Conservation (phyloP, 257 asterid genomes). For the Fraxinus cuspidata region DNA sequence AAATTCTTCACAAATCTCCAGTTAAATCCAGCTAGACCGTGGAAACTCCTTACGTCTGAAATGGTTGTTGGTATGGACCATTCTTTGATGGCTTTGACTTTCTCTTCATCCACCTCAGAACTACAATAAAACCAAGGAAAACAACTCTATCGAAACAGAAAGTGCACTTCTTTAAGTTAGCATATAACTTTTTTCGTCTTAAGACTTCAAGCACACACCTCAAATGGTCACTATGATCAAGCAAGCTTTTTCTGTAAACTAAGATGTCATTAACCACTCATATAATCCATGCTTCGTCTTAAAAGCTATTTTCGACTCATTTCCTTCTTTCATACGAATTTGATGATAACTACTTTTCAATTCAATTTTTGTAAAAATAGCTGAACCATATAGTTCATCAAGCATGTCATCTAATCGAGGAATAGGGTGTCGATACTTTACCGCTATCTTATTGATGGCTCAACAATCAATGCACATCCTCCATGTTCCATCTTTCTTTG, state of each 20-base stretch:
- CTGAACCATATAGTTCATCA: neutral
- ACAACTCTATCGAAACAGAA: neutral
- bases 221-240: neutral
- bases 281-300: neutral
- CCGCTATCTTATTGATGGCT: neutral
- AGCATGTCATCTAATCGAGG: neutral
- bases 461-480: neutral
- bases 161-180: neutral
- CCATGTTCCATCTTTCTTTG: neutral
- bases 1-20: neutral
- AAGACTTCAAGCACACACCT: neutral
- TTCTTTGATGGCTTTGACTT: no score
- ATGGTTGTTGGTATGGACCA: neutral
- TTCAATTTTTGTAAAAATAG: neutral
- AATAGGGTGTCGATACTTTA: neutral
- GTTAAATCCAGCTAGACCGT: neutral
- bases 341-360: neutral
- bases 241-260: neutral
- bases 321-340: neutral
- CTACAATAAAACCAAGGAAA: no score
- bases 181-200: neutral
- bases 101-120: no score
- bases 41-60: neutral
- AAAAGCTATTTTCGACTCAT: neutral
- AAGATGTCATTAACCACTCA: constrained; percentile 6